Evolutionary conservation across 805 yeast genomes (phyloP).

Genomic region (Candida sithepensis): DNA sequence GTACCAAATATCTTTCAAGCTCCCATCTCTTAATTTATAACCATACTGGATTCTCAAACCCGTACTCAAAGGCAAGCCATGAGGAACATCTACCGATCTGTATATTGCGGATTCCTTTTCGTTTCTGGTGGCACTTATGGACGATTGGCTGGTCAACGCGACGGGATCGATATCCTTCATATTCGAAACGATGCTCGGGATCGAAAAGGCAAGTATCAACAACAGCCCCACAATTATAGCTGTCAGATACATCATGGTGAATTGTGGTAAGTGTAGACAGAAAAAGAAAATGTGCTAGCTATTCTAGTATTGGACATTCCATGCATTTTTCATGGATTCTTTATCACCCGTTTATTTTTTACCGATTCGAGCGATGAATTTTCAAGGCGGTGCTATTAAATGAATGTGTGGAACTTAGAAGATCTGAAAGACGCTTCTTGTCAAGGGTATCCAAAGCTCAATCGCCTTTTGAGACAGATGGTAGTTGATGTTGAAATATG

Average conservation of each 20-base stretch:
- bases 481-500: no score
- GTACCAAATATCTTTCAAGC: conserved; percentile 70
- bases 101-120: conserved; percentile 71
- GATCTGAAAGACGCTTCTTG: no score
- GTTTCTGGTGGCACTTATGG: conserved; percentile 59
- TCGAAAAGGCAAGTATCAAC: conserved; percentile 13
- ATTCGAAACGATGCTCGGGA: conserved; percentile 28
- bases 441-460: no score
- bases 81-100: conserved; percentile 71
- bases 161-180: conserved; percentile 55
- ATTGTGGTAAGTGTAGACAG: not conserved
- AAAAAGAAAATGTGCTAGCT: no score
- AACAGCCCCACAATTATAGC: conserved; percentile 8
- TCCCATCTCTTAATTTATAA: conserved; percentile 71
- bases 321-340: no score
- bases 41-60: conserved; percentile 65
- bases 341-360: not conserved
- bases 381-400: no score
- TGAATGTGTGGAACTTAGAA: no score
- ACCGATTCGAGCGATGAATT: not conserved
- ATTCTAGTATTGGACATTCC: no score
- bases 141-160: conserved; percentile 62
- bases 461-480: no score
- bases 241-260: conserved; percentile 4
- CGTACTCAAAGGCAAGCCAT: conserved; percentile 62